These are phyloP conservation scores for Fusarium tuaranense DNA, from an alignment of 2,329 filamentous ascomycete genomes.

Conservation along the genomic window DNA sequence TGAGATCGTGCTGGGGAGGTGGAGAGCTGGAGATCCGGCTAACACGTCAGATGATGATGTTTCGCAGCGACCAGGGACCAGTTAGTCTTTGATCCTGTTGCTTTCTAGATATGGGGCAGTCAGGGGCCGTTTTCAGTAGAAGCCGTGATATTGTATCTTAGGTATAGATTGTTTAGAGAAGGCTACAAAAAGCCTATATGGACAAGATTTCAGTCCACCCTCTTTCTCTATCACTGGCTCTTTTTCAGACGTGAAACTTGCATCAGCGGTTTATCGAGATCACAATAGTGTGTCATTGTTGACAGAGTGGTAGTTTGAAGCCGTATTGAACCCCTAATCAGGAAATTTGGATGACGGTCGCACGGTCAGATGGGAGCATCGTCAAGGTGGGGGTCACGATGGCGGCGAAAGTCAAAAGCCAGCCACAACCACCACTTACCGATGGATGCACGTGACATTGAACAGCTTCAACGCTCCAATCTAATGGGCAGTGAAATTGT, in stretches of 20 bases:
- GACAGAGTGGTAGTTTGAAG: background rate
- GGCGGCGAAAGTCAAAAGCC: background rate
- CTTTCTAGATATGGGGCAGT: background rate
- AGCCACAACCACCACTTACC: background rate
- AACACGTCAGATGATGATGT: background rate
- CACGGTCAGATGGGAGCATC: background rate
- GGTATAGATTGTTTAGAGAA: background rate
- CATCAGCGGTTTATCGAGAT: background rate
- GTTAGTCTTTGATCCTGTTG: background rate
- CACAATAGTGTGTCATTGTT: background rate
- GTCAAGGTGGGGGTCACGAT: background rate
- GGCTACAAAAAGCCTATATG: background rate
- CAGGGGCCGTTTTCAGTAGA: background rate
- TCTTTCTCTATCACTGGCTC: background rate
- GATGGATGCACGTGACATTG: background rate
- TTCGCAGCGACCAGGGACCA: background rate
- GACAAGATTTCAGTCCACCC: background rate
- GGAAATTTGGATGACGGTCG: background rate
- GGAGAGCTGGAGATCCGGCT: background rate
- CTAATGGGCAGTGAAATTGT: background rate
- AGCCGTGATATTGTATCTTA: background rate
- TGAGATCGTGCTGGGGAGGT: constrained; percentile 9
- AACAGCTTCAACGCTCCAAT: background rate
- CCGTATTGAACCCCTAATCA: background rate
- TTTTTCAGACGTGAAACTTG: background rate